Conservation (phyloP, 2,329 filamentous ascomycete species). For the Fusarium chuoi region DNA sequence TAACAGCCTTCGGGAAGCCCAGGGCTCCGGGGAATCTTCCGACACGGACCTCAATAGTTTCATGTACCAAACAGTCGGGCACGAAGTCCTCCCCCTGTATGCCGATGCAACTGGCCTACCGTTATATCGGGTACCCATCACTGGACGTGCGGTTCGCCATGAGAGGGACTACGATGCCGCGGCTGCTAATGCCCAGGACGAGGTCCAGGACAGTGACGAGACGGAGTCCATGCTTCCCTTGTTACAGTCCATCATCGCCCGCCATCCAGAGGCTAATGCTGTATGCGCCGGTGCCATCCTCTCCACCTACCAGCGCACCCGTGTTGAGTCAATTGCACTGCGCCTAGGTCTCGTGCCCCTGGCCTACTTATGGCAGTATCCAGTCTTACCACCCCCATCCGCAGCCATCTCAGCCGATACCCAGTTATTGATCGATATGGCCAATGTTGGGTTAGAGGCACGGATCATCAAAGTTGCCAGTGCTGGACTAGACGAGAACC, state of each 20-base stretch:
- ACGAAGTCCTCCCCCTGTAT: constrained; percentile 87
- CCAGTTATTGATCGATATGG: constrained; percentile 84
- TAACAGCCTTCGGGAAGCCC: constrained; percentile 9
- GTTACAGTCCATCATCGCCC: constrained; percentile 71
- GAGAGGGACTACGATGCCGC: constrained; percentile 73
- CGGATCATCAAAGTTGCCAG: constrained; percentile 95
- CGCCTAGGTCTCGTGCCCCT: constrained; percentile 85
- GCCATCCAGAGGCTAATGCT: constrained; percentile 85
- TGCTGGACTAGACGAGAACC: constrained; percentile 82
- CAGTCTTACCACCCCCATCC: constrained; percentile 68
- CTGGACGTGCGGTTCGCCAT: constrained; percentile 75
- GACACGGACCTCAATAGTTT: constrained; percentile 84
- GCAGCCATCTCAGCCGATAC: constrained; percentile 53
- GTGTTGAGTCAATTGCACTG: constrained; percentile 92
- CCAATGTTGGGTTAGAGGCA: constrained; percentile 79
- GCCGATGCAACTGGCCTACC: constrained; percentile 81
- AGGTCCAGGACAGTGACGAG: constrained; percentile 69
- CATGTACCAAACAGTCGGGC: constrained; percentile 99
- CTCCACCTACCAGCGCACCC: constrained; percentile 93
- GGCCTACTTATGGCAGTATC: constrained; percentile 93
- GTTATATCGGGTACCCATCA: constrained; percentile 82
- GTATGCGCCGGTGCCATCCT: constrained; percentile 91
- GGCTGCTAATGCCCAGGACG: constrained; percentile 27
- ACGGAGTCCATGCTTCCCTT: constrained; percentile 87
- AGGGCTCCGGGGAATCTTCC: constrained; percentile 26